Conservation (phyloP, 305 asterid species). For the Fraxinus baroniana region DNA sequence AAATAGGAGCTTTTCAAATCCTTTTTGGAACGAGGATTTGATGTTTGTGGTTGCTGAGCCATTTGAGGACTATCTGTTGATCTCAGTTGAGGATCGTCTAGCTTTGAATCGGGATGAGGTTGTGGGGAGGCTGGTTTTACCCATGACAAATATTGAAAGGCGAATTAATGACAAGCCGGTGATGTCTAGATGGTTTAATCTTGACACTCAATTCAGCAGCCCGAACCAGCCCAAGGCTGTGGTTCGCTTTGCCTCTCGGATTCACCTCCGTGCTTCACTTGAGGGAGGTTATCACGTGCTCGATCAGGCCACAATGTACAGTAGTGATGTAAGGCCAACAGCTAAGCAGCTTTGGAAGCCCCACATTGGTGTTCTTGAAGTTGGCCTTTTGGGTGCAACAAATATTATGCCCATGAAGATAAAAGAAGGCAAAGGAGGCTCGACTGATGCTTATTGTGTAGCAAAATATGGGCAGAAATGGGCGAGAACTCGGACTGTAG, state of each 20-base stretch:
- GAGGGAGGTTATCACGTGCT: conserved; percentile 35
- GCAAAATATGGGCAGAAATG: conserved; percentile 23
- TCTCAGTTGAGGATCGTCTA: conserved; percentile 16
- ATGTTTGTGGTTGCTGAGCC: conserved; percentile 30
- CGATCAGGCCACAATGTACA: conserved; percentile 24
- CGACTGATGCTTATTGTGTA: conserved; percentile 18
- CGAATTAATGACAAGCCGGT: conserved; percentile 17
- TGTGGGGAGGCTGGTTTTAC: conserved; percentile 13
- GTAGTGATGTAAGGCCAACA: conserved; percentile 24
- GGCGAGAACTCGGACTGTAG: conserved; percentile 19
- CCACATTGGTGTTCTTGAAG: conserved; percentile 15
- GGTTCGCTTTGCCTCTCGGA: conserved; percentile 14
- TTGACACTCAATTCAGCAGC: conserved; percentile 7
- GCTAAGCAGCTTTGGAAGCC: conserved; percentile 23
- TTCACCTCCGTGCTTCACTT: conserved; percentile 19
- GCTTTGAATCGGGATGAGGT: conserved; percentile 22
- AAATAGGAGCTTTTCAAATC: conserved; percentile 9
- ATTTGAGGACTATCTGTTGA: conserved; percentile 24
- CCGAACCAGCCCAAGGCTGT: neutral
- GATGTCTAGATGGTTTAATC: conserved; percentile 25
- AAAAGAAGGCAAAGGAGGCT: conserved; percentile 7
- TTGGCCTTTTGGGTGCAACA: conserved; percentile 16
- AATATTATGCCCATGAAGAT: conserved; percentile 16
- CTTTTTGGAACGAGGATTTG: conserved; percentile 30
- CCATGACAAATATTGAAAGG: conserved; percentile 14